phyloP scores from a whole-genome alignment of 2,329 filamentous ascomycete species.

The Claviceps sp. region DNA sequence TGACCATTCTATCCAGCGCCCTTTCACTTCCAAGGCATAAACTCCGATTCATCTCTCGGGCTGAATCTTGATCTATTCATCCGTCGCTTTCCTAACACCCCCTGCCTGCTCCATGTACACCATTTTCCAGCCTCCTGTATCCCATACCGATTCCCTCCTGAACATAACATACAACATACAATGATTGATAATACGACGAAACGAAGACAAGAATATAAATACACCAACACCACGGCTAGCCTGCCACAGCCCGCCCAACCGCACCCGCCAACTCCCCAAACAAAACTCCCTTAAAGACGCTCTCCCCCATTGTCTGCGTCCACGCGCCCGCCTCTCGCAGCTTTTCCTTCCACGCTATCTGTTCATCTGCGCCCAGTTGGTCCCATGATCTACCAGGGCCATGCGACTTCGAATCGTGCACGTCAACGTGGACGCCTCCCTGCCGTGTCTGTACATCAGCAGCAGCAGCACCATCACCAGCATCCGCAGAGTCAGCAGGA shows the following conservation, averaged over 20 bases:
- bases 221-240: constrained; percentile 11
- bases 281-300: constrained; percentile 61
- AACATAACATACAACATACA: neutral
- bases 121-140: no score
- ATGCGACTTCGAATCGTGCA: constrained; percentile 34
- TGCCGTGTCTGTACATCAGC: constrained; percentile 6
- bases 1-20: no score
- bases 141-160: neutral
- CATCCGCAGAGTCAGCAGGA: neutral
- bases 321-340: constrained; percentile 62
- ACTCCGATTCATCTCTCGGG: no score
- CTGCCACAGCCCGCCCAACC: constrained; percentile 39
- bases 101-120: no score
- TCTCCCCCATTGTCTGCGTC: constrained; percentile 67
- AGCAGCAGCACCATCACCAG: neutral
- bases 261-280: constrained; percentile 59
- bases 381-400: constrained; percentile 54
- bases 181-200: neutral
- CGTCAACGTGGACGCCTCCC: constrained; percentile 24
- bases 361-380: constrained; percentile 49
- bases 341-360: constrained; percentile 54
- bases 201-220: neutral
- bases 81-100: no score
- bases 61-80: no score
- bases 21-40: no score